Evolutionary conservation across 768 basidiomycete species (phyloP).

Genomic region (Termitomyces sp.): DNA sequence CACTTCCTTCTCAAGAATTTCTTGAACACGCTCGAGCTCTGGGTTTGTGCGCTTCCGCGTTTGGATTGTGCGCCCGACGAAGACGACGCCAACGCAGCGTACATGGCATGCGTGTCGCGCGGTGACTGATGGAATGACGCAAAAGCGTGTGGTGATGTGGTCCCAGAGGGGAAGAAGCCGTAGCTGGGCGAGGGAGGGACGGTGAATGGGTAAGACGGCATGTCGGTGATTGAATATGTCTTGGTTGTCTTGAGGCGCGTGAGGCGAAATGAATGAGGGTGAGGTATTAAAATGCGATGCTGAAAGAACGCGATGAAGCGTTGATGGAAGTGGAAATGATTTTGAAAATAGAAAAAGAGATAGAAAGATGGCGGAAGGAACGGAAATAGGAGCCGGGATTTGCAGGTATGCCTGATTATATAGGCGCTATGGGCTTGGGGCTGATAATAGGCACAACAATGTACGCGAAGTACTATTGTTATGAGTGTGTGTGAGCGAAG

Average conservation of each 20-base stretch:
- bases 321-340: not conserved
- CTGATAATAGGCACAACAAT: no score
- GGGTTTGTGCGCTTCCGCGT: constrained; percentile 14
- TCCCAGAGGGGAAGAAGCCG: constrained; percentile 54
- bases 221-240: constrained; percentile 19
- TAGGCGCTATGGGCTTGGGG: not conserved
- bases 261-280: no score
- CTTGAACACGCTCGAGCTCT: constrained; percentile 26
- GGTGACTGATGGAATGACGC: constrained; percentile 52
- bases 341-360: not conserved
- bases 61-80: constrained; percentile 13
- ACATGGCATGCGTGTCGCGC: constrained; percentile 55
- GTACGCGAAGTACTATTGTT: constrained; percentile 11
- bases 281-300: not conserved
- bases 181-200: constrained; percentile 49
- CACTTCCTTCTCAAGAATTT: constrained; percentile 27
- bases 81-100: constrained; percentile 38
- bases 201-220: constrained; percentile 42
- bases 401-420: not conserved
- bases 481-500: constrained; percentile 4
- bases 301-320: not conserved
- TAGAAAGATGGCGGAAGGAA: not conserved
- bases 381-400: not conserved
- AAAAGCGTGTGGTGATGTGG: constrained; percentile 55
- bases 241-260: no score